Conservation (phyloP, 164 flowering plant genomes). For the Nymphaea thermarum region DNA sequence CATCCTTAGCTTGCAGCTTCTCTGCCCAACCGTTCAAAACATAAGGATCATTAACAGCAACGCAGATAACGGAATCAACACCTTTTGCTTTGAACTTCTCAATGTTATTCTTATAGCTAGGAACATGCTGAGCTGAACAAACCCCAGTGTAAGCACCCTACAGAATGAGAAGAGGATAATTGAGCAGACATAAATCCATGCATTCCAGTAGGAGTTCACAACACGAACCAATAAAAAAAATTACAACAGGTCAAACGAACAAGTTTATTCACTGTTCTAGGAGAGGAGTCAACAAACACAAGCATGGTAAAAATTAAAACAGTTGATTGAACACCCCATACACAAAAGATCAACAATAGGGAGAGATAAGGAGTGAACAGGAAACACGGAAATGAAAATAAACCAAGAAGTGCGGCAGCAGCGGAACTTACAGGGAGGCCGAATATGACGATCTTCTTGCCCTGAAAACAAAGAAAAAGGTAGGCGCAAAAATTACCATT, state of each 20-base stretch:
- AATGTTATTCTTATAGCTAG: conserved; percentile 78
- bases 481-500: background rate
- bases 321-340: too few relatives aligned
- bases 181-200: background rate
- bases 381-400: background rate
- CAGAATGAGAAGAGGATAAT: background rate
- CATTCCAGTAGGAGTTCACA: background rate
- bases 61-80: conserved; percentile 84
- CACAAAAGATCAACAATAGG: too few relatives aligned
- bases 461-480: conserved; percentile 38
- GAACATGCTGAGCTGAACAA: conserved; percentile 83
- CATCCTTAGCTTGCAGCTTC: conserved; percentile 70
- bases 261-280: too few relatives aligned
- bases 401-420: background rate
- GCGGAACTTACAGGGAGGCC: conserved; percentile 87
- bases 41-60: conserved; percentile 93
- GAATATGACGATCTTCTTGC: conserved; percentile 89
- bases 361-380: background rate
- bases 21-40: conserved; percentile 88
- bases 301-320: too few relatives aligned
- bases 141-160: conserved; percentile 98
- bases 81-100: conserved; percentile 90
- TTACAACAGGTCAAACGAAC: too few relatives aligned
- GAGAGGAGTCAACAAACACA: too few relatives aligned
- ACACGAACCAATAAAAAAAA: background rate